Evolutionary conservation across 2,329 filamentous ascomycete species (phyloP), one percentile per base, ranked within the genome.

Genomic region (Pestalotiopsis sp.): DNA sequence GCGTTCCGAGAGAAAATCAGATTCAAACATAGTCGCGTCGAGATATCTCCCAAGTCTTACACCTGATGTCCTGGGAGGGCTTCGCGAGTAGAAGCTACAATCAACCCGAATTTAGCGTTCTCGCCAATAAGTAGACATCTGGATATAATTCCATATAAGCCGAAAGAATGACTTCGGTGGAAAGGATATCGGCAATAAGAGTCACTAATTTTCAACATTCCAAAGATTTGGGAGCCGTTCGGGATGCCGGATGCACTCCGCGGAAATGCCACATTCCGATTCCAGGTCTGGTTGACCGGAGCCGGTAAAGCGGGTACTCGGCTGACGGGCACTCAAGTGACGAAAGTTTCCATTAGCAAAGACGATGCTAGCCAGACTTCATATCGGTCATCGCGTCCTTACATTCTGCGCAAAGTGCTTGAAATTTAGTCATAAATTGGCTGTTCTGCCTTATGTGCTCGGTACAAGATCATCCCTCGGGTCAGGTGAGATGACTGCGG

Each of bases 321-420:
- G 49, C 36, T 31, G 39, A 57, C 7, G 31, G 13, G 52, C 31
- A 62, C 12, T 62, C 23, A 59, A 23, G 9, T 66, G 6, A 57
- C n/a, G 14, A 27, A 56, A 4, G 45, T 66, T 66, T 66, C 49
- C 17, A 38, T 66, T 60, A 66, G 27, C 64, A 66, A 66, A 66
- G 25, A 66, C 45, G 20, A 27, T 56, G 64, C 64, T 49, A 60
- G 56, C 14, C 20, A 58, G 23, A 17, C 27, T 58, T 20, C 6
- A 66, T 25, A 31, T 66, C 58, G 27, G 64, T 66, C 64, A 66
- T 66, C 20, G 64, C 25, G 31, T 14, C n/a, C 25, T n/a, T 4
- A 14, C 14, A 57, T 49, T 13, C 41, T 57, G 25, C 23, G 57
- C 20, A 17, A 36, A 36, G 39, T 27, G 27, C 27, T 23, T 20